A percentile compares a stretch with the other conserved stretches of the same genome.
These are phyloP conservation scores for Capillidium rhysosporum DNA, from an alignment of 371 early-diverging fungal species.

Conservation along the genomic window DNA sequence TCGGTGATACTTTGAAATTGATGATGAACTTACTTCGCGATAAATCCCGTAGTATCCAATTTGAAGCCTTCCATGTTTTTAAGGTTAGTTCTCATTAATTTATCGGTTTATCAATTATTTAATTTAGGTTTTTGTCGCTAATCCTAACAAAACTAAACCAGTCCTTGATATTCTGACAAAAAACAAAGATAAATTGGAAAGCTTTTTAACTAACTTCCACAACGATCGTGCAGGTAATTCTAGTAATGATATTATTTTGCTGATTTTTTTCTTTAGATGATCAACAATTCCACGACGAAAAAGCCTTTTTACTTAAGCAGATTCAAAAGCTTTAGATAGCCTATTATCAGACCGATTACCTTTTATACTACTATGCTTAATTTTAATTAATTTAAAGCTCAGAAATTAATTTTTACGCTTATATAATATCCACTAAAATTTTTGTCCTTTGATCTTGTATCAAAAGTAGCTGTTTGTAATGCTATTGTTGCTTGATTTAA, in stretches of 20 bases:
- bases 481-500: too few species aligned
- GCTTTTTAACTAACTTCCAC: constrained; percentile 76
- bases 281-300: constrained; percentile 96
- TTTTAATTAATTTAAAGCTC: too few species aligned
- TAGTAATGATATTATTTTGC: neutral
- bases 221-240: constrained; percentile 72
- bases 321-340: constrained; percentile 31
- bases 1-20: constrained; percentile 80
- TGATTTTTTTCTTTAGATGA: constrained; percentile 36
- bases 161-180: constrained; percentile 78
- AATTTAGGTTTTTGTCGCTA: constrained; percentile 85
- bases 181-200: constrained; percentile 77
- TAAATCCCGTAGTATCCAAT: constrained; percentile 90
- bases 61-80: constrained; percentile 98
- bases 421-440: too few species aligned
- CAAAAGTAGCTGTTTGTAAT: too few species aligned
- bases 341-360: too few species aligned
- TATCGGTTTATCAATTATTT: neutral
- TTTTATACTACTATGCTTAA: too few species aligned
- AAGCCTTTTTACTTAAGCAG: constrained; percentile 83
- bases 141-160: constrained; percentile 85
- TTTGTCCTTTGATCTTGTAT: too few species aligned
- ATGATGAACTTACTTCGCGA: constrained; percentile 94
- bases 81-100: constrained; percentile 28
- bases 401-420: too few species aligned